Evolutionary conservation across 164 flowering plant species (phyloP).

Genomic region (Nymphaea colorata): DNA sequence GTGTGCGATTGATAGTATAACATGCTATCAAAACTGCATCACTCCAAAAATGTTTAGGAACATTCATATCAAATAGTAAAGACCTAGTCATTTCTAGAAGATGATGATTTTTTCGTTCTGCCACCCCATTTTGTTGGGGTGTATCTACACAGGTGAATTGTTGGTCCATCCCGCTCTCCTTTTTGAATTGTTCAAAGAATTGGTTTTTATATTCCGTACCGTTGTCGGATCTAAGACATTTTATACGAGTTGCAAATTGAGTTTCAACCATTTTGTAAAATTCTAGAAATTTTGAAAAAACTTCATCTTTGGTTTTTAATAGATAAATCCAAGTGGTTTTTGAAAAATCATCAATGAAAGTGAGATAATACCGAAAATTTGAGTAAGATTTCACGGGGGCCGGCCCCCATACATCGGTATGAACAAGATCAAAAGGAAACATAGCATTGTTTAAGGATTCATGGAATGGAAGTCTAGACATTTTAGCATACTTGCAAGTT

Average conservation of each 20-base stretch:
- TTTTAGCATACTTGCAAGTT: not conserved
- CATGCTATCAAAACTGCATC: not conserved
- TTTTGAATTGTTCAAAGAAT: not conserved
- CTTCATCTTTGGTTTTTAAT: not conserved
- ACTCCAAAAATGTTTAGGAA: conserved; percentile 3
- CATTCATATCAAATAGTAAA: not conserved
- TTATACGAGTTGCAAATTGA: not conserved
- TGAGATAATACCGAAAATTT: not conserved
- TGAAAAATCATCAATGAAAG: not conserved
- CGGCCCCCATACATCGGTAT: not conserved
- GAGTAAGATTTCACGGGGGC: not conserved
- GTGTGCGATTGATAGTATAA: too few relatives aligned
- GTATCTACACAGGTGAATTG: not conserved
- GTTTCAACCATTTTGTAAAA: not conserved
- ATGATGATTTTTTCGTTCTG: not conserved
- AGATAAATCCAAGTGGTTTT: not conserved
- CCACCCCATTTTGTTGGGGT: conserved; percentile 2
- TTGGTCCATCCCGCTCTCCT: not conserved
- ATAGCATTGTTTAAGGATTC: not conserved
- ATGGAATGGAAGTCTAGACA: not conserved
- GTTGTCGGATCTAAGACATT: not conserved
- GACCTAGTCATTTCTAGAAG: conserved; percentile 1
- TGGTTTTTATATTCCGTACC: not conserved
- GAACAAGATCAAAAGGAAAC: not conserved
- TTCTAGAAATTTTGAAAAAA: not conserved